These are phyloP conservation scores for Moricandia moricandioides DNA, from an alignment of 345 rosid species.

Conservation along the genomic window DNA sequence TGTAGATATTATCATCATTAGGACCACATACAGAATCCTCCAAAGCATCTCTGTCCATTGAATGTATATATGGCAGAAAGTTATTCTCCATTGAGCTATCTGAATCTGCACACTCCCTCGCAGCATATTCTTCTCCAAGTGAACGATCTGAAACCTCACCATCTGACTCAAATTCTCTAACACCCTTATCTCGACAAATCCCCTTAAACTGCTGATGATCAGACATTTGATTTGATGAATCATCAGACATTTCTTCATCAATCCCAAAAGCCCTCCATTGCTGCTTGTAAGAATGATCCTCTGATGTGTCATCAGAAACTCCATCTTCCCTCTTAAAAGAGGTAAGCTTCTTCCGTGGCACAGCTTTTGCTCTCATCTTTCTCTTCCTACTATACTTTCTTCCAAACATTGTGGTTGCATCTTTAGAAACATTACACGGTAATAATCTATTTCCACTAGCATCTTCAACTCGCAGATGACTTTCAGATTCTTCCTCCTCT, in stretches of 20 bases:
- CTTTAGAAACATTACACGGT: conserved; percentile 35
- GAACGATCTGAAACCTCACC: conserved; percentile 55
- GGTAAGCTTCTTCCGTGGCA: conserved; percentile 49
- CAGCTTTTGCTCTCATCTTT: conserved; percentile 45
- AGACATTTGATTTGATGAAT: conserved; percentile 45
- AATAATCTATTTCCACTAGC: conserved; percentile 40
- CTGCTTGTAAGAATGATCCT: conserved; percentile 44
- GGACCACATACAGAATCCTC: conserved; percentile 27
- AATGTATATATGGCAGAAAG: too few species aligned
- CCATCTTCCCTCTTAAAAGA: conserved; percentile 43
- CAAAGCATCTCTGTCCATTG: conserved; percentile 24
- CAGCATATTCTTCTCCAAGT: conserved; percentile 42
- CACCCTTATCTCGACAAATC: conserved; percentile 33
- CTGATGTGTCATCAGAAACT: conserved; percentile 57
- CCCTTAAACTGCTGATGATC: conserved; percentile 34
- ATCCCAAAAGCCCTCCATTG: conserved; percentile 40
- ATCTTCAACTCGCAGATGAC: conserved; percentile 43
- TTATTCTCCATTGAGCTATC: conserved; percentile 43
- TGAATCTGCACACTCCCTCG: conserved; percentile 47
- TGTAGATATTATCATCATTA: conserved; percentile 36
- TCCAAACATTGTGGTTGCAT: conserved; percentile 34
- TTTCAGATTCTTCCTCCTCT: conserved; percentile 60
- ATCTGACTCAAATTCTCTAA: conserved; percentile 42
- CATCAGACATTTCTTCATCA: conserved; percentile 43
- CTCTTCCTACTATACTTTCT: conserved; percentile 67